A percentile compares a stretch with the other conserved stretches of the same genome.
phyloP scores from a whole-genome alignment of 148 eudicot genomes.

The Rhododendron molle region DNA sequence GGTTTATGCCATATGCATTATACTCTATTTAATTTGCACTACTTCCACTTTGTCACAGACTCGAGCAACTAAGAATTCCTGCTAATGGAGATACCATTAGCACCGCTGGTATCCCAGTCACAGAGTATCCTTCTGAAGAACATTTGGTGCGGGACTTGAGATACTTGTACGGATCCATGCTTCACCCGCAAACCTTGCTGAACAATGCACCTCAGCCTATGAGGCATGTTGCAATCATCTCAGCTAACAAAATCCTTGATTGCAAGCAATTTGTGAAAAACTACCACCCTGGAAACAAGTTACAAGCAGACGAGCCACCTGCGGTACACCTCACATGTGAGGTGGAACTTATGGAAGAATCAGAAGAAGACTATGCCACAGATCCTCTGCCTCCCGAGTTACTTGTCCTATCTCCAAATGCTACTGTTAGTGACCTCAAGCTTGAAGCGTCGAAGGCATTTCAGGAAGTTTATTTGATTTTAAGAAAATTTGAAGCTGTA shows the following conservation, averaged over 20 bases:
- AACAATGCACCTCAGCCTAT: conserved; percentile 31
- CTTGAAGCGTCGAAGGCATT: conserved; percentile 66
- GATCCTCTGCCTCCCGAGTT: conserved; percentile 61
- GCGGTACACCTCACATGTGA: conserved; percentile 50
- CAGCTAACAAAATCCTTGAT: conserved; percentile 71
- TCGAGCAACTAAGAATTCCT: conserved; percentile 38
- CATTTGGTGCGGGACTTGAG: conserved; percentile 61
- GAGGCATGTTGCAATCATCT: conserved; percentile 31
- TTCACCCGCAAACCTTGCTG: conserved; percentile 61
- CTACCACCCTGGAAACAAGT: conserved; percentile 43
- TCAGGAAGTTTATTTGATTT: conserved; percentile 72
- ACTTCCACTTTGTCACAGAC: conserved; percentile 38
- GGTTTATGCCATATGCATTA: neutral
- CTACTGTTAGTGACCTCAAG: conserved; percentile 75
- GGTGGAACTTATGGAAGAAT: conserved; percentile 44
- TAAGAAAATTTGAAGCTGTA: conserved; percentile 64
- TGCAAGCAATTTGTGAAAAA: conserved; percentile 94
- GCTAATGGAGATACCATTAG: conserved; percentile 15
- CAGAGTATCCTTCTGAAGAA: conserved; percentile 47
- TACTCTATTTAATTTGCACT: neutral
- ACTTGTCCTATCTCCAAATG: conserved; percentile 41
- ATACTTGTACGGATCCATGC: conserved; percentile 57
- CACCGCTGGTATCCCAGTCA: neutral
- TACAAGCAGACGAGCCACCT: conserved; percentile 20
- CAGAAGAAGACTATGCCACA: conserved; percentile 23